Percentiles rank a stretch among this genome's conserved stretches.
Evolutionary conservation across 1,139 yeast genomes (phyloP).

Genomic region (Suhomyces guaymorum): DNA sequence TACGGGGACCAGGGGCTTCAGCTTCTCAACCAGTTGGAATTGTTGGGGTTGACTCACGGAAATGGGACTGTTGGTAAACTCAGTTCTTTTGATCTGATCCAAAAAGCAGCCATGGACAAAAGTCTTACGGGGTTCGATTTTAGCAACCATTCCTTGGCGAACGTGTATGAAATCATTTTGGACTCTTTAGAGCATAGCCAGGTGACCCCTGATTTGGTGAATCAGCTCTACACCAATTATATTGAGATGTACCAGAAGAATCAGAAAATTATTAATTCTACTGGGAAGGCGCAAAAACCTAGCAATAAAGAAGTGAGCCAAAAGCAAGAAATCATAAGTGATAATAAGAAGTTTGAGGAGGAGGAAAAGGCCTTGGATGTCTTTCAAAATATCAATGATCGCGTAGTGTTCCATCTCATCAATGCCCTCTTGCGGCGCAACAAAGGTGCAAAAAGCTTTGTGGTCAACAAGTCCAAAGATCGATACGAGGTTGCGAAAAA

Average conservation of each 20-base stretch:
- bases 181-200: constrained; percentile 18
- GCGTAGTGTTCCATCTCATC: constrained; percentile 32
- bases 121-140: constrained; percentile 29
- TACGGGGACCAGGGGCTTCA: constrained; percentile 24
- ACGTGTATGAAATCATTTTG: constrained; percentile 30
- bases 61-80: constrained; percentile 19
- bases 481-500: constrained; percentile 33
- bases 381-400: constrained; percentile 21
- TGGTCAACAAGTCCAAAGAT: constrained; percentile 19
- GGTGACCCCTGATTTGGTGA: constrained; percentile 21
- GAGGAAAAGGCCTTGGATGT: too few species aligned
- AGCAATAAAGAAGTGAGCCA: too few species aligned
- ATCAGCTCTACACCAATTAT: constrained; percentile 25
- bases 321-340: too few species aligned
- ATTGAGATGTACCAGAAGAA: too few species aligned
- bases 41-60: constrained; percentile 27
- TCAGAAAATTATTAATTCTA: too few species aligned
- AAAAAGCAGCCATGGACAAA: constrained; percentile 35
- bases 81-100: constrained; percentile 15
- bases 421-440: constrained; percentile 28
- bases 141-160: constrained; percentile 25
- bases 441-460: constrained; percentile 24
- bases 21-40: constrained; percentile 27
- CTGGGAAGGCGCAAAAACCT: too few species aligned
- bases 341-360: too few species aligned